A percentile compares a stretch with the other conserved stretches of the same genome.
phyloP scores from a whole-genome alignment of 805 yeast species.

The Myxozyma neotropica region DNA sequence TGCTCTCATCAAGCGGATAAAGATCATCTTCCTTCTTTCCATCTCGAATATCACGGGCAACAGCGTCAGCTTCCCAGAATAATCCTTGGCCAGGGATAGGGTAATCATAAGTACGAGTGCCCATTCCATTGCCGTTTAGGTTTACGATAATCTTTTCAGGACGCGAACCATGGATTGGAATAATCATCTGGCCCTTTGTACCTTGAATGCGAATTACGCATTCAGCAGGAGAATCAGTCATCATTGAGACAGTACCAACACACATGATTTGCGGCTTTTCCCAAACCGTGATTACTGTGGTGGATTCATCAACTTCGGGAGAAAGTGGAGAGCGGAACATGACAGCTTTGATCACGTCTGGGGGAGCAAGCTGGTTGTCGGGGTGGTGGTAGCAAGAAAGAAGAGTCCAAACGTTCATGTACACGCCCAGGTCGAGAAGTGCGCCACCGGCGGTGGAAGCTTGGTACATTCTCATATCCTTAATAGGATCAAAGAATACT shows the following conservation, averaged over 20 bases:
- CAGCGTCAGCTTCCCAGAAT: constrained; percentile 59
- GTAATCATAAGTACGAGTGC: background rate
- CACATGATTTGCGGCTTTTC: constrained; percentile 11
- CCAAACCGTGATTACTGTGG: constrained; percentile 20
- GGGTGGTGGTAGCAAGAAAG: constrained; percentile 30
- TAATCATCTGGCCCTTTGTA: constrained; percentile 17
- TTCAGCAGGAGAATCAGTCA: constrained; percentile 14
- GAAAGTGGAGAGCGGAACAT: background rate
- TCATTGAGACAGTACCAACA: constrained; percentile 19
- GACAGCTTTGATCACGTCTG: constrained; percentile 11
- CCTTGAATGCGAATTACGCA: constrained; percentile 27
- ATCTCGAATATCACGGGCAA: constrained; percentile 49
- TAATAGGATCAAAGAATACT: constrained; percentile 36
- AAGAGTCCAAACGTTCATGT: constrained; percentile 50
- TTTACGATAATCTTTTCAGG: constrained; percentile 18
- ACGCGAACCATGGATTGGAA: constrained; percentile 19
- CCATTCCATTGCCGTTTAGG: constrained; percentile 6
- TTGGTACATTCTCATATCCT: constrained; percentile 47
- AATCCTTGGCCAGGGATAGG: constrained; percentile 48
- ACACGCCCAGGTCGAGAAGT: constrained; percentile 58
- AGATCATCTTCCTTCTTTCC: constrained; percentile 46
- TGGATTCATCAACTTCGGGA: constrained; percentile 16
- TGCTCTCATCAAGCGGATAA: constrained; percentile 52
- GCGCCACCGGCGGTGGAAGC: constrained; percentile 61
- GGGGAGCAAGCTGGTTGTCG: constrained; percentile 4